Evolutionary conservation across 805 yeast genomes (phyloP), one percentile per base, ranked within the genome.

Genomic region (Ogataea nonfermentans): DNA sequence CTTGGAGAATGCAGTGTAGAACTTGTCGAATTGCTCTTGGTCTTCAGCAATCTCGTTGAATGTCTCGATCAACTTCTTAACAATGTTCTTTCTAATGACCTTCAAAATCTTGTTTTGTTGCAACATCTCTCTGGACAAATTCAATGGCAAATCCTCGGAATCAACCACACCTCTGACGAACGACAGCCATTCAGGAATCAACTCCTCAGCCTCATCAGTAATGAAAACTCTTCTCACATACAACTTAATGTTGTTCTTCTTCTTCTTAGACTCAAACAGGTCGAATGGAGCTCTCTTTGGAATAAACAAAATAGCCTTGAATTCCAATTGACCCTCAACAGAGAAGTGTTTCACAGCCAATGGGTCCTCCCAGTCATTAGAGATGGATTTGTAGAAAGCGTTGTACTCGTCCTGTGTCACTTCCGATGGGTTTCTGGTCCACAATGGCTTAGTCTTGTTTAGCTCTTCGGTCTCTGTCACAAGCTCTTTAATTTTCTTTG

Each of bases 291-390:
- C 97, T 78, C 99, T 89, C 79, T 85, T 87, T 72, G 99, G 99
- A 73, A 93, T 80, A 65, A 88, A 93, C 61, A 93, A 76, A 64
- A 93, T 93, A 51, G 99, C 98, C 76, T 84, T 90, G 82, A 93
- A 93, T 78, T 93, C 99, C 62, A 93, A 81, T 78, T 93, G 99
- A 79, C 99, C 99, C 78, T 93, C 99, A 63, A 93, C 99, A 37
- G 96, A 87, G 80, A 93, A 93, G 76, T 93, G 99, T 81, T 93
- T 93, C 56, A 93, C 98, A 55, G 97, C 97, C 67, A 93, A 81
- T 73, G 96, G 99, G 68, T 93, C 99, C 77, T 93, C 99, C 99
- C 99, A 93, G 73, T 93, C 99, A 73, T 93, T 93, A 42, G 99
- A 90, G 64, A 93, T 93, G 36, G 98, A 89, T 78, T 93, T 93